Conservation (phyloP, 306 rosid genomes). For the Vicia faba region DNA sequence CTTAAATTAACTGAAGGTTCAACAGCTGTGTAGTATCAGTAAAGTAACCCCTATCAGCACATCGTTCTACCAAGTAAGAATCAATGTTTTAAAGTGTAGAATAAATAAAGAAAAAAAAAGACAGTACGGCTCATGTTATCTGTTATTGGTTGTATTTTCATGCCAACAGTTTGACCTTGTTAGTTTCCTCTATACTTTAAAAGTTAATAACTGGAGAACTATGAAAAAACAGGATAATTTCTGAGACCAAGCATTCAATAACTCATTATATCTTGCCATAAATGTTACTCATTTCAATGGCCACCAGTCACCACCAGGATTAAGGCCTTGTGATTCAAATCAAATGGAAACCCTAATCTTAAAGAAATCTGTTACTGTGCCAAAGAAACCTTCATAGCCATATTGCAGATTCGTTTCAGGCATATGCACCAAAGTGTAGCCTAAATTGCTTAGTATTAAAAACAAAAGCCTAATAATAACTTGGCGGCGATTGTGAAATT, state of each 20-base stretch:
- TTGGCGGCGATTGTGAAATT: conserved; percentile 1
- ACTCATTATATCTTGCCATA: conserved; percentile 14
- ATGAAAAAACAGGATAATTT: conserved; percentile 7
- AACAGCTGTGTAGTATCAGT: not conserved
- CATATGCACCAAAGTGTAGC: not conserved
- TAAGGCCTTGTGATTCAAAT: conserved; percentile 8
- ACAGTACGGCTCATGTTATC: not conserved
- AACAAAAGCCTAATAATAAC: conserved; percentile 5
- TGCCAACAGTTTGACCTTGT: conserved; percentile 15
- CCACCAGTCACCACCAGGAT: conserved; percentile 4
- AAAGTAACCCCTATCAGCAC: conserved; percentile 3
- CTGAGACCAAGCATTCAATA: conserved; percentile 15
- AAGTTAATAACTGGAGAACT: conserved; percentile 1
- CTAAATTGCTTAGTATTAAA: not conserved
- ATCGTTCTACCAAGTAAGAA: not conserved
- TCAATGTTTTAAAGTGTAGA: conserved; percentile 13
- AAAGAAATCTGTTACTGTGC: not conserved
- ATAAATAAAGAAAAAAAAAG: not conserved
- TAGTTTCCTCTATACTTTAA: conserved; percentile 17
- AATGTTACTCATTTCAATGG: conserved; percentile 28
- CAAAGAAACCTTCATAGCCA: not conserved
- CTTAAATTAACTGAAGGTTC: not conserved
- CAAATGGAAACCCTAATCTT: not conserved
- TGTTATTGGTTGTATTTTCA: not conserved
- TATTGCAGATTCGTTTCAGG: not conserved